A percentile compares a stretch with the other conserved stretches of the same genome.
Conservation (phyloP, 2,329 filamentous ascomycete species). For the Aspergillus pseudoviridinutans region DNA sequence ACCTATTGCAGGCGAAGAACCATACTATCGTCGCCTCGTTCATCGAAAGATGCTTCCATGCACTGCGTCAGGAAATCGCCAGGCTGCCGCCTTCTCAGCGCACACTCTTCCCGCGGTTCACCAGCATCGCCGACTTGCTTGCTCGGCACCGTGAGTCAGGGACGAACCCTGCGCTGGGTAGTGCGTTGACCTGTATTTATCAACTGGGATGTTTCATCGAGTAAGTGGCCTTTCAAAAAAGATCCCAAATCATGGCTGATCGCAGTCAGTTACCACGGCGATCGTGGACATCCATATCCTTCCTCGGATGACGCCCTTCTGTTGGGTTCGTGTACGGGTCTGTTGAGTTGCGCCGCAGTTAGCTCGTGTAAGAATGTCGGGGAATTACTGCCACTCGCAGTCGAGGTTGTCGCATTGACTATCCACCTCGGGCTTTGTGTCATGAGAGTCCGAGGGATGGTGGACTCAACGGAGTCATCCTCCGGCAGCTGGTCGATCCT, state of each 20-base stretch:
- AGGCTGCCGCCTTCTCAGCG: constrained; percentile 32
- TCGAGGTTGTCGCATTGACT: constrained; percentile 42
- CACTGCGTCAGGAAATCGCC: constrained; percentile 39
- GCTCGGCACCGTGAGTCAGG: constrained; percentile 29
- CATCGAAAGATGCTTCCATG: constrained; percentile 41
- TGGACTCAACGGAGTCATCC: constrained; percentile 27
- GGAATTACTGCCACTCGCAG: constrained; percentile 39
- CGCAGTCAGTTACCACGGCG: constrained; percentile 37
- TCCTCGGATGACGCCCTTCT: constrained; percentile 33
- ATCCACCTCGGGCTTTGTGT: constrained; percentile 43
- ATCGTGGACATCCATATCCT: constrained; percentile 40
- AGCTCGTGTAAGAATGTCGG: constrained; percentile 38
- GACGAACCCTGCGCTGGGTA: constrained; percentile 40
- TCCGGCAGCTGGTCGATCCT: constrained; percentile 40
- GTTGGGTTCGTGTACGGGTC: constrained; percentile 42
- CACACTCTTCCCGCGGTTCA: constrained; percentile 37
- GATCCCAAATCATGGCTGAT: constrained; percentile 9
- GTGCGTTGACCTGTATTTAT: constrained; percentile 41
- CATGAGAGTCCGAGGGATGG: constrained; percentile 33
- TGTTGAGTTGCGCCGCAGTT: constrained; percentile 40
- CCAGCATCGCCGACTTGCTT: constrained; percentile 36
- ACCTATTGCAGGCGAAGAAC: constrained; percentile 40
- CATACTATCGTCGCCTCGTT: constrained; percentile 41
- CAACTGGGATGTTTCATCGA: constrained; percentile 43
- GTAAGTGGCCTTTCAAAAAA: constrained; percentile 25